Evolutionary conservation across 148 eudicot species (phyloP), one percentile per base, ranked within the genome.

Genomic region (Heliamphora exappendiculata): DNA sequence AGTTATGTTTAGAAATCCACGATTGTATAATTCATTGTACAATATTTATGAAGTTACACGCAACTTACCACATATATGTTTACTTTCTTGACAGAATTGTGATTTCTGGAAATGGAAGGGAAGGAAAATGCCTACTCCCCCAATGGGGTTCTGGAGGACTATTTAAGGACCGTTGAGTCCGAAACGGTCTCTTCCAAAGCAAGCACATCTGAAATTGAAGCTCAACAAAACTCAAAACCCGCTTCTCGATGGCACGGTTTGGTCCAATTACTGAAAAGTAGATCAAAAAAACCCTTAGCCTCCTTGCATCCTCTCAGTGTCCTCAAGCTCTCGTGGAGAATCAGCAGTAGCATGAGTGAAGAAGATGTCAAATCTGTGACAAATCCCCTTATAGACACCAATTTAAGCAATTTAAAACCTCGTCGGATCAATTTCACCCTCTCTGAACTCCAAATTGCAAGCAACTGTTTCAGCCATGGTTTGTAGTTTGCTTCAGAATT

Each of bases 101-200:
- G 73, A 29, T 70, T 72, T 60, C 28, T 5, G 62, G 59, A 53
- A 44, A 88, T 86, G 90, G 92, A 87, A 69, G 75, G 75, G 31
- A 75, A 79, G 41, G 87, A 76, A 37, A 80, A 88, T 63, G 77
- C 75, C 34, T 65, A 51, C 76, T 94, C 98, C 0, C 98, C 98
- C 0, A 86, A 82, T 9, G 88, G 93, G 60, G 86, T 94, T 58
- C 85, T 94, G 37, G 97, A 90, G 76, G 90, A 89, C 67, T 91
- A 82, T 54, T 85, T 93, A 41, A 88, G 91, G 44, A 87, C 75
- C 31, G 63, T 49, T 16, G 94, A 88, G 57, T 87, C 91, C 6
- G 89, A 90, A 49, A 86, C 88, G 19, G 82, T 81, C 73, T 86
- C 90, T 4, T 81, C 95, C 3, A 85, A 74, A 72, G 84, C 85